These are phyloP conservation scores for Hypoxylon fragiforme DNA, from an alignment of 495 filamentous ascomycete genomes.

Conservation along the genomic window DNA sequence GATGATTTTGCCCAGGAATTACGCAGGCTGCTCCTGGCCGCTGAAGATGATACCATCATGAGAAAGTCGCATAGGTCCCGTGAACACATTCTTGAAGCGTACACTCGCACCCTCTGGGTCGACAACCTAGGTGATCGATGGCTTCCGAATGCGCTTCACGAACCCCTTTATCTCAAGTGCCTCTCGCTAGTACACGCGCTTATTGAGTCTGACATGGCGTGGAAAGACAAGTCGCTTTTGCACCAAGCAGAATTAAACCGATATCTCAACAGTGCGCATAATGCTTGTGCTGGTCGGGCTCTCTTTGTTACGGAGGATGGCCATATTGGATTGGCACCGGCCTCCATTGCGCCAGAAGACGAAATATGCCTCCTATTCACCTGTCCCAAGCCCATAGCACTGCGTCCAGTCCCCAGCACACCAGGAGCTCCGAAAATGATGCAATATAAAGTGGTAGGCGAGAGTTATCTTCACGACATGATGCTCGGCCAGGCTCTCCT, in stretches of 20 bases:
- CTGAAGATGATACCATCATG: not conserved
- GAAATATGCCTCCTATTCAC: not conserved
- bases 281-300: not conserved
- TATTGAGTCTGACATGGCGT: not conserved
- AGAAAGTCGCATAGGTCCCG: not conserved
- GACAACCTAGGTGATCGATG: not conserved
- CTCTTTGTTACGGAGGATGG: not conserved
- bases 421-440: not conserved
- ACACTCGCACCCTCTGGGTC: not conserved
- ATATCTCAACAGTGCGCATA: not conserved
- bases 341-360: not conserved
- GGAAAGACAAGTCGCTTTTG: not conserved
- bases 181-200: no score
- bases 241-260: not conserved
- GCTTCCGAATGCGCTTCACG: not conserved
- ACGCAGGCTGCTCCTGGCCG: not conserved
- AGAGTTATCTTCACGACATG: not conserved
- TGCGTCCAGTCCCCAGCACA: not conserved
- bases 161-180: not conserved
- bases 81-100: not conserved
- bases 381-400: not conserved
- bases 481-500: not conserved
- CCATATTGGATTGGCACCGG: not conserved
- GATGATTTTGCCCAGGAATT: not conserved
- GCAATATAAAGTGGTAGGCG: not conserved